These are phyloP conservation scores for Penicillium egyptiacum DNA, from an alignment of 495 filamentous ascomycete genomes.

Conservation along the genomic window DNA sequence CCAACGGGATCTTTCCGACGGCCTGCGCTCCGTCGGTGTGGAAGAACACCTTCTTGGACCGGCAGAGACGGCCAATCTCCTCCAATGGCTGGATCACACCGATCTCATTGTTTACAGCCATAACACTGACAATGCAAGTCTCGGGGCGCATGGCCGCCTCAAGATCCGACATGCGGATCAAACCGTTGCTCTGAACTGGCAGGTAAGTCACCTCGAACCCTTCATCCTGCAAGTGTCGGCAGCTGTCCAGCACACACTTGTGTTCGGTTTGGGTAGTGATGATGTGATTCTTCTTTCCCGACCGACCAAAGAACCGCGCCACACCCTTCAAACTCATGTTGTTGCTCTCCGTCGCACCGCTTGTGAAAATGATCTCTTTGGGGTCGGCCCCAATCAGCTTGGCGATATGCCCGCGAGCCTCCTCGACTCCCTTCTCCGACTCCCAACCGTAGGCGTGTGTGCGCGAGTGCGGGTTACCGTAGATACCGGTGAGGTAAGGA, in stretches of 20 bases:
- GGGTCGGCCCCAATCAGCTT: constrained; percentile 87
- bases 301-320: constrained; percentile 86
- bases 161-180: constrained; percentile 82
- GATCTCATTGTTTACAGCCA: constrained; percentile 99
- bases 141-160: constrained; percentile 89
- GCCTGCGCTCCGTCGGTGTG: constrained; percentile 98
- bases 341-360: constrained; percentile 96
- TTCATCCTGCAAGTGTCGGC: constrained; percentile 93
- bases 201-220: constrained; percentile 96
- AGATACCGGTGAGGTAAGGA: constrained; percentile 87
- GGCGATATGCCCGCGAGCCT: constrained; percentile 80
- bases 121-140: constrained; percentile 89
- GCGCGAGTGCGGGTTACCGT: constrained; percentile 95
- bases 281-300: constrained; percentile 96
- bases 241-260: constrained; percentile 97
- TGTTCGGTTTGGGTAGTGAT: constrained; percentile 97
- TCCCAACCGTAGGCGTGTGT: constrained; percentile 99
- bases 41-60: constrained; percentile 93
- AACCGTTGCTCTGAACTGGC: constrained; percentile 79
- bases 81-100: constrained; percentile 95
- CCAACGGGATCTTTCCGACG: constrained; percentile 93
- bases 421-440: constrained; percentile 88
- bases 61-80: constrained; percentile 90
- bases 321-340: constrained; percentile 99
- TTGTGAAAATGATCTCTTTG: constrained; percentile 98